Evolutionary conservation across 23 red algal species (phyloP).

Genomic region (Cyanidiococcus yangmingshanensis): DNA sequence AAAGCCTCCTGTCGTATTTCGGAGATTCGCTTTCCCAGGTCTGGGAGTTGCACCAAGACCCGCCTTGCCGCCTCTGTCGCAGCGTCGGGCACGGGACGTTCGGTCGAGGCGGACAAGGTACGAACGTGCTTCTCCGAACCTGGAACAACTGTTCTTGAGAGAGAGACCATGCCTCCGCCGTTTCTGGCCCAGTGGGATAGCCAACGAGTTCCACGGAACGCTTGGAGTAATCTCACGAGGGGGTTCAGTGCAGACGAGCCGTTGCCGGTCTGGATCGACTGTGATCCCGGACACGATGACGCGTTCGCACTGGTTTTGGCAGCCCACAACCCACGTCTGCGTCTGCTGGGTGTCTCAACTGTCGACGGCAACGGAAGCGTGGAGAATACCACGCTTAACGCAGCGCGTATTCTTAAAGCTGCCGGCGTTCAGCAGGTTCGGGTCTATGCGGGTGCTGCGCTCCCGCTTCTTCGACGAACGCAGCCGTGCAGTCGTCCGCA

Average conservation of each 20-base stretch:
- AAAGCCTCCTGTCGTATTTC: too few species aligned
- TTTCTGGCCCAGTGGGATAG: not conserved
- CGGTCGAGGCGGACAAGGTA: too few species aligned
- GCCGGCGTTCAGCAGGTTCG: slow-evolving; percentile 1
- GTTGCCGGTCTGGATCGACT: slow-evolving; percentile 21
- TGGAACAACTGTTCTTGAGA: not conserved
- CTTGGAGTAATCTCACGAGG: not conserved
- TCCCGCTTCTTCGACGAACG: slow-evolving; percentile 10
- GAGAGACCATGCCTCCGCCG: not conserved
- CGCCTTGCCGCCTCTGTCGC: too few species aligned
- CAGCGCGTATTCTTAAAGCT: slow-evolving; percentile 19
- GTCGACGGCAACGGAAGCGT: slow-evolving; percentile 23
- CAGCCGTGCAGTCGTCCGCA: not conserved
- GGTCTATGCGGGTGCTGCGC: slow-evolving; percentile 21
- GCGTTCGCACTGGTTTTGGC: slow-evolving; percentile 28
- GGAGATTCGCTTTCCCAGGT: too few species aligned
- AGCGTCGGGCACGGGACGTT: too few species aligned
- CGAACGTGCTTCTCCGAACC: too few species aligned
- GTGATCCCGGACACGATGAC: slow-evolving; percentile 35
- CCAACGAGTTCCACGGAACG: not conserved
- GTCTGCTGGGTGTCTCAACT: slow-evolving; percentile 18
- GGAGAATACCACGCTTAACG: slow-evolving; percentile 24
- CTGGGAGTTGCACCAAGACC: too few species aligned
- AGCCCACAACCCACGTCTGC: slow-evolving; percentile 7
- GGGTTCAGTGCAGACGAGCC: not conserved